A percentile compares a stretch with the other conserved stretches of the same genome.
Evolutionary conservation across 352 stramenopile genomes (phyloP).

Genomic region (Phytophthora pini): DNA sequence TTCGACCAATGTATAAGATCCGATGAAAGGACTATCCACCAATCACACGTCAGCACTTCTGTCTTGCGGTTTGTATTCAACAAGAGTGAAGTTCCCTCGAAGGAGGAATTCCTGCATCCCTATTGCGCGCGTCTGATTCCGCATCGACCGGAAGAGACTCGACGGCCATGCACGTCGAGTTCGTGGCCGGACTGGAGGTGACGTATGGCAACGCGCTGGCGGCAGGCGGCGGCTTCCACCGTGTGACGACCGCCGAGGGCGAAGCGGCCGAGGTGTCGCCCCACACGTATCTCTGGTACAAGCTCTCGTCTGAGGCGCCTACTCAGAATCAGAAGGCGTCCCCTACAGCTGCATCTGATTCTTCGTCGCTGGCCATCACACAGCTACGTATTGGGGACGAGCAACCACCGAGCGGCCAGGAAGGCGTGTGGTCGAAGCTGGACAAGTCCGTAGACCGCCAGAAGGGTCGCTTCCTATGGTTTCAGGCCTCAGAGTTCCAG

Average conservation of each 20-base stretch:
- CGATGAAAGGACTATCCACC: neutral
- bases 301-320: constrained; percentile 35
- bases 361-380: constrained; percentile 45
- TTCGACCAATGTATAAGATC: neutral
- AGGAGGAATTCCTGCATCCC: neutral
- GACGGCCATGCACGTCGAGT: constrained; percentile 71
- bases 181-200: constrained; percentile 76
- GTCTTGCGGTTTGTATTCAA: constrained; percentile 10
- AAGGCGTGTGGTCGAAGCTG: constrained; percentile 56
- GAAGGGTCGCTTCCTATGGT: constrained; percentile 74
- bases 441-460: constrained; percentile 80
- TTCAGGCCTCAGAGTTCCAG: constrained; percentile 41
- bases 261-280: constrained; percentile 81
- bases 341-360: constrained; percentile 2
- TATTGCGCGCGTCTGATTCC: constrained; percentile 15
- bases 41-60: constrained; percentile 2
- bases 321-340: constrained; percentile 6
- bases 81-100: constrained; percentile 18
- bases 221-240: constrained; percentile 79
- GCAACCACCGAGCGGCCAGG: constrained; percentile 20
- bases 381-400: constrained; percentile 58
- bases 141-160: constrained; percentile 8
- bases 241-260: constrained; percentile 79
- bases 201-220: constrained; percentile 89
- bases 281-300: constrained; percentile 89